phyloP scores from a whole-genome alignment of 495 filamentous ascomycete species.

The Hyaloscypha bicolor region DNA sequence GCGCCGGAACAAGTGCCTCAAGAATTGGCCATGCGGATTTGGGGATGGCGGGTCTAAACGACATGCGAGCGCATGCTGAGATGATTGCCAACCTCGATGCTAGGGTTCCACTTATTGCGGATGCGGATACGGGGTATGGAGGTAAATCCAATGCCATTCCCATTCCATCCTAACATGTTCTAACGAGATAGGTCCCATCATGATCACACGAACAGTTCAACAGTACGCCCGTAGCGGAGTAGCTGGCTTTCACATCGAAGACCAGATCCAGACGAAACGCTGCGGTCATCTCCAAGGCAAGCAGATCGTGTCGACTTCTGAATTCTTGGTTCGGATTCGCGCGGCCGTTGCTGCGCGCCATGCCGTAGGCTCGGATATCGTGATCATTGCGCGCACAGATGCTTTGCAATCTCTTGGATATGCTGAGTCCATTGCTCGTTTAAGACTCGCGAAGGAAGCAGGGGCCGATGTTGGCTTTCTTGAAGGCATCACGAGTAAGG shows the following conservation, averaged over 20 bases:
- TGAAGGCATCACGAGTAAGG: slow-evolving; percentile 61
- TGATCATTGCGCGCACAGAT: slow-evolving; percentile 64
- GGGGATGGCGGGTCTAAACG: slow-evolving; percentile 60
- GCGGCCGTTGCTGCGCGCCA: slow-evolving; percentile 56
- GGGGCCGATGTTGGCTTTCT: slow-evolving; percentile 56
- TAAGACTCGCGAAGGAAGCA: slow-evolving; percentile 62
- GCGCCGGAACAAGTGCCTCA: slow-evolving; percentile 66
- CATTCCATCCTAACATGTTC: too few relatives aligned
- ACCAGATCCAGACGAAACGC: slow-evolving; percentile 67
- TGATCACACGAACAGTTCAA: slow-evolving; percentile 64
- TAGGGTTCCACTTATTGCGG: slow-evolving; percentile 62
- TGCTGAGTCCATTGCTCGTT: slow-evolving; percentile 54
- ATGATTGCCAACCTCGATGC: slow-evolving; percentile 68
- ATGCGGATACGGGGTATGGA: slow-evolving; percentile 66
- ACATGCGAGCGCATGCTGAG: slow-evolving; percentile 65
- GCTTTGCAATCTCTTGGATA: slow-evolving; percentile 63
- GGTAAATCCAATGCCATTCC: slow-evolving; percentile 34
- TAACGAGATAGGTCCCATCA: slow-evolving; percentile 41
- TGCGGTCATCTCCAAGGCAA: slow-evolving; percentile 66
- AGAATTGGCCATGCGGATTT: slow-evolving; percentile 64
- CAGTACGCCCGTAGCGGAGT: slow-evolving; percentile 67
- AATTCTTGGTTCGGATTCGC: slow-evolving; percentile 56
- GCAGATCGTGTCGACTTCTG: slow-evolving; percentile 53
- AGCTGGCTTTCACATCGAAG: slow-evolving; percentile 71
- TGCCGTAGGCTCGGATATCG: slow-evolving; percentile 51